Percentiles rank a stretch among this genome's conserved stretches.
phyloP scores from a whole-genome alignment of 306 rosid genomes.

The Rosa rugosa region DNA sequence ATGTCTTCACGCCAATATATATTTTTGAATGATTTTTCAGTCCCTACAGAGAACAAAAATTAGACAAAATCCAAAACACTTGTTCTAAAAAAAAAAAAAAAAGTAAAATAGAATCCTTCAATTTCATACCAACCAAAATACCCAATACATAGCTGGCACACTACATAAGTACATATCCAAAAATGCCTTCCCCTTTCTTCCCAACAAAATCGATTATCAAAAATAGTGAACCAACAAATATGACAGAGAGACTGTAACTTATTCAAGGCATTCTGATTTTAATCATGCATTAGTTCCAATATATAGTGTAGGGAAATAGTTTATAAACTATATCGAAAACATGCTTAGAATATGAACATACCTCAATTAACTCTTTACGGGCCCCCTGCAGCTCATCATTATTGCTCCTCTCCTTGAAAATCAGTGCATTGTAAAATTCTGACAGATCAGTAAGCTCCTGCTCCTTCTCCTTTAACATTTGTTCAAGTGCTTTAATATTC shows the following conservation, averaged over 20 bases:
- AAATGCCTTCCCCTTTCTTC: not conserved
- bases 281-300: not conserved
- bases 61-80: not conserved
- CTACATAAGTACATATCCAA: not conserved
- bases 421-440: constrained; percentile 43
- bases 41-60: not conserved
- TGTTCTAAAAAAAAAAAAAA: no score
- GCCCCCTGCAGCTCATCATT: constrained; percentile 76
- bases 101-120: not conserved
- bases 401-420: constrained; percentile 48
- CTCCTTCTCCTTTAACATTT: constrained; percentile 39
- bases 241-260: not conserved
- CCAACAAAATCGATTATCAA: not conserved
- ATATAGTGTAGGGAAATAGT: not conserved
- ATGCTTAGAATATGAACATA: not conserved
- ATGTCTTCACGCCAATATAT: not conserved
- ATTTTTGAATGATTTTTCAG: not conserved
- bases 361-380: constrained; percentile 59
- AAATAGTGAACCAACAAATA: not conserved
- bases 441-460: constrained; percentile 47
- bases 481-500: not conserved
- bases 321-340: not conserved
- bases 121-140: not conserved
- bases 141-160: not conserved
- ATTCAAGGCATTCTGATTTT: not conserved